A percentile compares a stretch with the other conserved stretches of the same genome.
phyloP scores from a whole-genome alignment of 495 filamentous ascomycete species.

The Evernia prunastri region DNA sequence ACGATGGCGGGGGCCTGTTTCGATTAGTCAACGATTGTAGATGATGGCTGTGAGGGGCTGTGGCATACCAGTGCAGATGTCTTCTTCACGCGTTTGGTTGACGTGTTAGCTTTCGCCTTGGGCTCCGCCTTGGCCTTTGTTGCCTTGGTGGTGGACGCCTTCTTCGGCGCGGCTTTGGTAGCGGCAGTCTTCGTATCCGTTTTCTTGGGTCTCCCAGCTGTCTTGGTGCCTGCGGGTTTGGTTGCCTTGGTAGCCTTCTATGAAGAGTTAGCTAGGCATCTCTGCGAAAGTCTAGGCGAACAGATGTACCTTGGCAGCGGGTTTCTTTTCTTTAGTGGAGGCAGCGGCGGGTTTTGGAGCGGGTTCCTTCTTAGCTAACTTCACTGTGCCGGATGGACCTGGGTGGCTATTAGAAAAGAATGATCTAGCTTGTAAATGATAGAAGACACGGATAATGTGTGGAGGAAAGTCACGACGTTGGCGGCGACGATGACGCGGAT shows the following conservation, averaged over 20 bases:
- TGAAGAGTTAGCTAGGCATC: background rate
- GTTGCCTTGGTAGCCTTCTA: slow-evolving; percentile 31
- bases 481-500: background rate
- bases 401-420: slow-evolving; percentile 37
- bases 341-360: slow-evolving; percentile 40
- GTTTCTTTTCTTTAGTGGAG: slow-evolving; percentile 32
- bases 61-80: slow-evolving; percentile 40
- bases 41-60: background rate
- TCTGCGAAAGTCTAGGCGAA: slow-evolving; percentile 24
- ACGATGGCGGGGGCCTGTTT: slow-evolving; percentile 58
- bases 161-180: slow-evolving; percentile 40
- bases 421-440: slow-evolving; percentile 9
- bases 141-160: slow-evolving; percentile 28
- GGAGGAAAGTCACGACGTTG: background rate
- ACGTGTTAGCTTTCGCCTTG: slow-evolving; percentile 42
- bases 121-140: slow-evolving; percentile 47
- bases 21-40: slow-evolving; percentile 10
- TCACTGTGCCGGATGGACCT: slow-evolving; percentile 91
- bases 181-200: slow-evolving; percentile 38
- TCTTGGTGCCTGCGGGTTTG: slow-evolving; percentile 50
- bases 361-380: slow-evolving; percentile 86
- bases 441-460: background rate
- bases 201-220: slow-evolving; percentile 41
- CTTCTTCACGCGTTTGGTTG: slow-evolving; percentile 28
- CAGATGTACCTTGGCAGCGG: slow-evolving; percentile 41